Conservation (phyloP, 768 basidiomycete species). For the Phylloporus rhodoxanthus region DNA sequence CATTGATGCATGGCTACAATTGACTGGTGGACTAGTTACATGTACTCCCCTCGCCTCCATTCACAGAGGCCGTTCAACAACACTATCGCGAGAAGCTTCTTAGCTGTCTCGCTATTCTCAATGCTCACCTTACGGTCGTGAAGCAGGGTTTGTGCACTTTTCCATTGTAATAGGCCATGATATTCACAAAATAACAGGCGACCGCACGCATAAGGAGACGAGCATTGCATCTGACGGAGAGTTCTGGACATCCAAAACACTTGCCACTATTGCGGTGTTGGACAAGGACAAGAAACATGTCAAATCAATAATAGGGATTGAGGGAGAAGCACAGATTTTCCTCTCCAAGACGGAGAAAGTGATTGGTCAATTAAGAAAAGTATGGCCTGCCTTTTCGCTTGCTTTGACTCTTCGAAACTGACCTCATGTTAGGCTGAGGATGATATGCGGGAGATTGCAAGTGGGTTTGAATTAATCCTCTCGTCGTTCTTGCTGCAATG, state of each 20-base stretch:
- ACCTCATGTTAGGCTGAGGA: conserved; percentile 10
- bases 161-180: neutral
- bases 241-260: conserved; percentile 70
- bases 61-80: conserved; percentile 67
- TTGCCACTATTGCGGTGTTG: conserved; percentile 49
- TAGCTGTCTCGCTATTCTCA: conserved; percentile 68
- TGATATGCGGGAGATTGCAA: conserved; percentile 32
- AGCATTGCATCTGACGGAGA: conserved; percentile 67
- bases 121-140: conserved; percentile 45
- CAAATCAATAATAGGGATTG: conserved; percentile 42
- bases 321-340: conserved; percentile 49
- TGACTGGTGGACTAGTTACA: conserved; percentile 40
- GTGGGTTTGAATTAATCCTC: conserved; percentile 68
- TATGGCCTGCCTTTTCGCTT: conserved; percentile 17
- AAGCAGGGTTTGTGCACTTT: conserved; percentile 42
- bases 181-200: conserved; percentile 24
- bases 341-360: conserved; percentile 41
- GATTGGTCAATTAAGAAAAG: conserved; percentile 41
- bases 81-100: conserved; percentile 67
- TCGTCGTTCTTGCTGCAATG: conserved; percentile 64
- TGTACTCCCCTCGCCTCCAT: conserved; percentile 53
- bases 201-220: conserved; percentile 48
- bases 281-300: conserved; percentile 70
- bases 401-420: neutral
- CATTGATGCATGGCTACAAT: neutral